A percentile compares a stretch with the other conserved stretches of the same genome.
Evolutionary conservation across 352 stramenopile species (phyloP).

Genomic region (Albugo laibachii): DNA sequence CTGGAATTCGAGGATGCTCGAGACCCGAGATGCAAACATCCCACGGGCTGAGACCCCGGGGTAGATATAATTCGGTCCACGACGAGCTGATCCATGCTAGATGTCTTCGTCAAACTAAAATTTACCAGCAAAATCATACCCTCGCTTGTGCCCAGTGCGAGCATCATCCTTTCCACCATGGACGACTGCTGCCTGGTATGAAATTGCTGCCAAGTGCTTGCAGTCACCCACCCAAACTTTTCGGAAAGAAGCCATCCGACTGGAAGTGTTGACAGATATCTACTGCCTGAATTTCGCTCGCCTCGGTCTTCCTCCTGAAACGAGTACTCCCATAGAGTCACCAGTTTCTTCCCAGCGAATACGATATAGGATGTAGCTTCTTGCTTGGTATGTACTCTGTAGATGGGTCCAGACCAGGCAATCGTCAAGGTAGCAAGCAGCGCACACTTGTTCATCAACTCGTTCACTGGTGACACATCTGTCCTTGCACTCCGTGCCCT

Average conservation of each 20-base stretch:
- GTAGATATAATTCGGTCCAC: conserved; percentile 28
- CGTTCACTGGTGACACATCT: conserved; percentile 17
- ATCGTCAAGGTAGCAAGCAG: conserved; percentile 41
- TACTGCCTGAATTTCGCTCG: no score
- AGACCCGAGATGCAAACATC: conserved; percentile 25
- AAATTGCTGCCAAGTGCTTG: conserved; percentile 46
- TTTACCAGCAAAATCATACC: conserved; percentile 31
- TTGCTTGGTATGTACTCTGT: conserved; percentile 13
- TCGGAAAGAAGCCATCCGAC: conserved; percentile 45
- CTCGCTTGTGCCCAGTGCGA: conserved; percentile 37
- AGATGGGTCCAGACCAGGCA: conserved; percentile 49
- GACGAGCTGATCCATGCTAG: conserved; percentile 9
- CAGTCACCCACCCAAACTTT: conserved; percentile 46
- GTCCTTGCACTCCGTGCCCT: not conserved
- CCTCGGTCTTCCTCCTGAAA: conserved; percentile 1
- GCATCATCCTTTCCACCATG: conserved; percentile 8
- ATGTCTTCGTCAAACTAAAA: conserved; percentile 13
- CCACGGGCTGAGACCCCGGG: conserved; percentile 43
- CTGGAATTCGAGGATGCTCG: conserved; percentile 31
- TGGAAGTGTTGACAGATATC: conserved; percentile 14
- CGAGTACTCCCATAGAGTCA: conserved; percentile 49
- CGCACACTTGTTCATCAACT: conserved; percentile 35
- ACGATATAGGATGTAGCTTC: conserved; percentile 40
- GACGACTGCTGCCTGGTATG: conserved; percentile 11
- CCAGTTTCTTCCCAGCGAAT: conserved; percentile 32